Conservation (phyloP, 1,139 yeast genomes). For the Wickerhamomyces sp. region DNA sequence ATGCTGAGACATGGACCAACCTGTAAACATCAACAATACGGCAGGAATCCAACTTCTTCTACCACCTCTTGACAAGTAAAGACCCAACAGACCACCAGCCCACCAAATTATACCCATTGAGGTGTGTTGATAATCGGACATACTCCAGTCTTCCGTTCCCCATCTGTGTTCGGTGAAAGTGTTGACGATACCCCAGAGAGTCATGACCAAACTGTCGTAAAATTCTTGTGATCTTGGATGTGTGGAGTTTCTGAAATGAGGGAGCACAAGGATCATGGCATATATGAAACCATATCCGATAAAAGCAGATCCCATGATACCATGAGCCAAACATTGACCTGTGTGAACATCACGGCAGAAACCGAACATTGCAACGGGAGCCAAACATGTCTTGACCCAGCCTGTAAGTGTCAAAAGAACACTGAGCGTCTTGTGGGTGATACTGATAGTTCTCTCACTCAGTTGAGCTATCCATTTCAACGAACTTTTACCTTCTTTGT, state of each 20-base stretch:
- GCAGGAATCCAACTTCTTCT: constrained; percentile 76
- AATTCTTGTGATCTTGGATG: constrained; percentile 70
- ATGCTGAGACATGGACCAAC: constrained; percentile 92
- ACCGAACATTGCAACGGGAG: constrained; percentile 80
- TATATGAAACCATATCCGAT: constrained; percentile 72
- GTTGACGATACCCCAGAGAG: constrained; percentile 86
- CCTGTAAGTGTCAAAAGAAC: constrained; percentile 47
- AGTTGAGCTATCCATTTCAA: constrained; percentile 24
- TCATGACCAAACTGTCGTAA: constrained; percentile 75
- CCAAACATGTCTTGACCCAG: constrained; percentile 67
- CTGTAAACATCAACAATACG: constrained; percentile 74
- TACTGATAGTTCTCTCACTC: constrained; percentile 28
- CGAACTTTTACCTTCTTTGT: constrained; percentile 21
- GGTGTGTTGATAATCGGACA: constrained; percentile 91
- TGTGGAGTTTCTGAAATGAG: constrained; percentile 52
- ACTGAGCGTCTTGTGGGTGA: constrained; percentile 43
- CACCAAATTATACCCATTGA: constrained; percentile 97
- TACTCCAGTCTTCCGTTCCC: constrained; percentile 83
- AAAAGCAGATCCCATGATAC: constrained; percentile 92
- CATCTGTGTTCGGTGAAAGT: constrained; percentile 95
- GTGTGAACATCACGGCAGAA: constrained; percentile 71
- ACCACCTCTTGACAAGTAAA: constrained; percentile 63
- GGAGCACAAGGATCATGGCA: constrained; percentile 59
- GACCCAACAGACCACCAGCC: constrained; percentile 86
- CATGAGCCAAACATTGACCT: constrained; percentile 96